Base-by-base conservation (phyloP, 306 rosid species). In the Luffa aegyptiaca region DNA sequence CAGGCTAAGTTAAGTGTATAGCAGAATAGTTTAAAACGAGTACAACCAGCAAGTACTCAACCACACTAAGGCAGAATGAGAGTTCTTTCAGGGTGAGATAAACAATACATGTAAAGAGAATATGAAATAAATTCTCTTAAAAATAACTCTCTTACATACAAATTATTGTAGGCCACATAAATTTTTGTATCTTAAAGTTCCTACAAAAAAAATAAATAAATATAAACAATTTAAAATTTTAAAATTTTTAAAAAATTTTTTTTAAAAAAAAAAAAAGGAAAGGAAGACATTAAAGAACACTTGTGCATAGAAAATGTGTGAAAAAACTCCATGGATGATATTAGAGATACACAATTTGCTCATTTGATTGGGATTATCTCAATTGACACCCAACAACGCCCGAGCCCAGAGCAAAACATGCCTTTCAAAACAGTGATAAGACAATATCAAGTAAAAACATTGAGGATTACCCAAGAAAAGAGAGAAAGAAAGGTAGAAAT, bases 1-100 rank as follows among this genome's bases (percentile, higher is more conserved):
- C 56, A 59, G 20, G 66, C 75, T 36, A 63, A 72, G 62, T 33
- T 65, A 39, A 71, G 66, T 45, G 45, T 48, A 13, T 75, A 84
- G 69, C 37, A 69, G 36, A 66, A 5, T 46, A 5, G 1, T 46
- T 71, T 39, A 11, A 71, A 21, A 73, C 31, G 41, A 73, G 45
- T 72, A 46, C 6, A 16, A 17, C 31, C 20, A 14, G 26, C 58
- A 4, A 12, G 20, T 20, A 70, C 55, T 16, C 20, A 48, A 71
- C 37, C 55, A 45, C 39, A 71, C 76, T 71, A 26, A 71, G n/a
- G 57, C 18, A 66, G n/a, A 45, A 45, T n/a, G 17, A 9, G 16
- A 20, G 56, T 2, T 39, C 6, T 45, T 72, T 26, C 5, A 13
- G 3, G 36, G 77, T 70, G 76, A 45, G 53, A 44, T 44, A 44